Evolutionary conservation across 179 eudicot genomes (phyloP).

Genomic region (Pouteria campechiana): DNA sequence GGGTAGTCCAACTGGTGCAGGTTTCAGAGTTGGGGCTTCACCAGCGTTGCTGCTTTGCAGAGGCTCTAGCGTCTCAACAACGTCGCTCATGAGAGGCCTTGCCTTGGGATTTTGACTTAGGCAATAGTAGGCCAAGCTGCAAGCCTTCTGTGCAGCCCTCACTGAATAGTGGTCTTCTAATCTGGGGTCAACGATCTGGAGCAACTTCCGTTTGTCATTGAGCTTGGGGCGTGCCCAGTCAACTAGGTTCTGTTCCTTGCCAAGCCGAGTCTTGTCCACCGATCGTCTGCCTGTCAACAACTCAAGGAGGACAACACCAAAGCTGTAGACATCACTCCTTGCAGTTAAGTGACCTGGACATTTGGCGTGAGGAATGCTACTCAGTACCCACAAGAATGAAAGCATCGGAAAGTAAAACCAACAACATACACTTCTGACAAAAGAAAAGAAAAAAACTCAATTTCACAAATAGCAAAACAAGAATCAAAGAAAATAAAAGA

Average conservation of each 20-base stretch:
- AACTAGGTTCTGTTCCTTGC: conserved; percentile 67
- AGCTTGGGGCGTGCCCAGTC: conserved; percentile 81
- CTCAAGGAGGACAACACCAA: conserved; percentile 66
- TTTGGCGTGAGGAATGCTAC: neutral
- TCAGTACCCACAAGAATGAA: no score
- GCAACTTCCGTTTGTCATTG: conserved; percentile 55
- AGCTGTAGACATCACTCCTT: conserved; percentile 77
- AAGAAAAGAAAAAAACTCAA: conserved; percentile 1
- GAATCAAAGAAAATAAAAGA: no score
- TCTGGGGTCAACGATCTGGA: conserved; percentile 63
- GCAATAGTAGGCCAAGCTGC: conserved; percentile 74
- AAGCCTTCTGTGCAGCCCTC: conserved; percentile 73
- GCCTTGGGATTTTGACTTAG: conserved; percentile 77
- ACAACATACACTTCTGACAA: neutral
- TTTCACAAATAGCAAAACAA: no score
- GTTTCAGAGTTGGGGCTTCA: conserved; percentile 11
- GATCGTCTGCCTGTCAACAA: conserved; percentile 68
- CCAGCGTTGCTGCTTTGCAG: conserved; percentile 36
- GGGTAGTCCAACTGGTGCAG: conserved; percentile 26
- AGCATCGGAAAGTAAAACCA: no score
- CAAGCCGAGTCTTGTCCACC: conserved; percentile 62
- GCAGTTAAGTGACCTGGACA: conserved; percentile 72
- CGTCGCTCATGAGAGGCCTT: conserved; percentile 72
- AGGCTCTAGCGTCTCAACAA: conserved; percentile 69
- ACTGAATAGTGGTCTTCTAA: conserved; percentile 61